phyloP scores from a whole-genome alignment of 257 asterid genomes.

The Ilex aquifolium region DNA sequence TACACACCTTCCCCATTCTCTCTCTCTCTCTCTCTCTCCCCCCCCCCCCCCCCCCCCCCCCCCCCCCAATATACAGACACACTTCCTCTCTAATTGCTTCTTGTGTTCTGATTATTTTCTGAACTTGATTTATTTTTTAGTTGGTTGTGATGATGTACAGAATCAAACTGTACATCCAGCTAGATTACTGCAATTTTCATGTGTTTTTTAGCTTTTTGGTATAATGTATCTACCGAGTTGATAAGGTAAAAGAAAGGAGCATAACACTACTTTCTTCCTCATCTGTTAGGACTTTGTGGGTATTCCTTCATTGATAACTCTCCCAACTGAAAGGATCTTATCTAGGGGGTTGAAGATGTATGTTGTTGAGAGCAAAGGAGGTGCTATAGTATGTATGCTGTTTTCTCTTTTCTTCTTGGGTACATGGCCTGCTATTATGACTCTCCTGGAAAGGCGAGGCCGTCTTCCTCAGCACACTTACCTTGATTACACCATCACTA shows the following conservation, averaged over 20 bases:
- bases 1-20: background rate
- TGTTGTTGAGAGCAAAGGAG: slow-evolving; percentile 89
- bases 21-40: too few species aligned
- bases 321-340: slow-evolving; percentile 12
- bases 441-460: slow-evolving; percentile 83
- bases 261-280: background rate
- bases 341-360: slow-evolving; percentile 49
- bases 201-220: background rate
- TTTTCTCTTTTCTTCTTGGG: slow-evolving; percentile 71
- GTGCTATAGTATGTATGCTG: slow-evolving; percentile 90
- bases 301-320: slow-evolving; percentile 17
- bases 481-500: slow-evolving; percentile 83
- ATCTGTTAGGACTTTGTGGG: slow-evolving; percentile 32
- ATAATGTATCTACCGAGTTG: background rate
- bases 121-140: too few species aligned
- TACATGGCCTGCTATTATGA: slow-evolving; percentile 92
- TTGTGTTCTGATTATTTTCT: too few species aligned
- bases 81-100: too few species aligned
- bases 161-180: background rate
- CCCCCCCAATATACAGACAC: too few species aligned
- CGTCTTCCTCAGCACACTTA: slow-evolving; percentile 96
- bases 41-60: too few species aligned
- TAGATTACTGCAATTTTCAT: background rate
- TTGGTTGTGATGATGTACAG: background rate
- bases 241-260: too few species aligned